phyloP scores from a whole-genome alignment of 129 eudicot genomes.

The Tagetes patula region DNA sequence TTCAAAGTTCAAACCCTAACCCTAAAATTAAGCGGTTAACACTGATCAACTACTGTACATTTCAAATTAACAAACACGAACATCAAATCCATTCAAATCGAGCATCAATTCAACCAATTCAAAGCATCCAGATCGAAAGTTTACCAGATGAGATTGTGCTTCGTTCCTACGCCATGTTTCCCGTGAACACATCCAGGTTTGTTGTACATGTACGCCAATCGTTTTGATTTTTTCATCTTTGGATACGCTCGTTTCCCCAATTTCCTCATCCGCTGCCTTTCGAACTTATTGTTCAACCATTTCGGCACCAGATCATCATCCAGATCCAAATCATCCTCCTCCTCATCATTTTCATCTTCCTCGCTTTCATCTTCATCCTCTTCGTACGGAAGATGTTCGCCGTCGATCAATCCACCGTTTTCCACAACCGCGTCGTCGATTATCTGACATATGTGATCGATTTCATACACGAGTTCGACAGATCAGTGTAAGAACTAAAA shows the following conservation, averaged over 20 bases:
- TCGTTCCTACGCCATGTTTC: slow-evolving; percentile 68
- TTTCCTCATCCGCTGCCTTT: slow-evolving; percentile 69
- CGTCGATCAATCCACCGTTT: slow-evolving; percentile 10
- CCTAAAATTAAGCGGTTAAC: neutral
- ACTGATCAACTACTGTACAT: slow-evolving; percentile 31
- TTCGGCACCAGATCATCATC: slow-evolving; percentile 75
- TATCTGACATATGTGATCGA: neutral
- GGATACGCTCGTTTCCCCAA: slow-evolving; percentile 68
- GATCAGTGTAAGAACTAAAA: neutral
- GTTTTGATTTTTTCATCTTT: slow-evolving; percentile 51
- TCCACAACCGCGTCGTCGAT: slow-evolving; percentile 10
- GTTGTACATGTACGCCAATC: slow-evolving; percentile 41
- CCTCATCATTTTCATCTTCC: slow-evolving; percentile 33
- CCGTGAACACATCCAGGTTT: slow-evolving; percentile 65
- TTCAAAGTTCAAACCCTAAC: slow-evolving; percentile 19
- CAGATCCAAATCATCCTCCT: slow-evolving; percentile 43
- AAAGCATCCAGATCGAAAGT: slow-evolving; percentile 3
- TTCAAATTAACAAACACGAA: slow-evolving; percentile 12
- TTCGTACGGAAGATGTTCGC: slow-evolving; percentile 6
- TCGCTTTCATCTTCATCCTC: slow-evolving; percentile 29
- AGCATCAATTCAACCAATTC: neutral
- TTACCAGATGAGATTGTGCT: slow-evolving; percentile 42
- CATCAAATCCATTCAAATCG: slow-evolving; percentile 15
- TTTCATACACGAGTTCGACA: neutral
- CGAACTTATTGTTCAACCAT: slow-evolving; percentile 45